Percentiles rank a stretch among this genome's conserved stretches.
Evolutionary conservation across 73 alveolate genomes (phyloP).

Genomic region (Effrenium voratum): DNA sequence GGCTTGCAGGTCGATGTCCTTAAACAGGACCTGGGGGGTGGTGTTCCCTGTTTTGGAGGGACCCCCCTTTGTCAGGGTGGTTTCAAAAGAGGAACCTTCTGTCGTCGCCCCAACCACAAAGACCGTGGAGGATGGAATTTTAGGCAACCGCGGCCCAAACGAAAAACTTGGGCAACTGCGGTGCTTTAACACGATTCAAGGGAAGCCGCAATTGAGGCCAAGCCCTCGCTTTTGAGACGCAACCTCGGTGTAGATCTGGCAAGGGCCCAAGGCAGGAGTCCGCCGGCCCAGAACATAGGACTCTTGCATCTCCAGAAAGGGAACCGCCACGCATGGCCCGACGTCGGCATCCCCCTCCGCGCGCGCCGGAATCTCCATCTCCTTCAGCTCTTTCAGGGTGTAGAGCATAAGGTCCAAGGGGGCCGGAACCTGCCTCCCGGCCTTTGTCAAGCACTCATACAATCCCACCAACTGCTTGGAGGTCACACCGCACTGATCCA

Average conservation of each 20-base stretch:
- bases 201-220: neutral
- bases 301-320: neutral
- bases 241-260: slow-evolving; percentile 40
- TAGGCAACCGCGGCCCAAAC: neutral
- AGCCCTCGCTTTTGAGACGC: neutral
- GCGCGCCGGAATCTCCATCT: too few species aligned
- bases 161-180: too few species aligned
- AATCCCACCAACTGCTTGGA: too few species aligned
- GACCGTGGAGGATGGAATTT: neutral
- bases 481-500: too few species aligned
- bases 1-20: neutral
- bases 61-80: too few species aligned
- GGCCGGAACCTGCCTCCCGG: too few species aligned
- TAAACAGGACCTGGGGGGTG: neutral
- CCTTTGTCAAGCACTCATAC: too few species aligned
- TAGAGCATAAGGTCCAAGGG: too few species aligned
- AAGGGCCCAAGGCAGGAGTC: neutral
- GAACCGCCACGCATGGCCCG: too few species aligned
- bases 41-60: too few species aligned
- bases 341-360: too few species aligned
- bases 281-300: slow-evolving; percentile 4
- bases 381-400: too few species aligned
- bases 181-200: neutral
- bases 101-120: neutral
- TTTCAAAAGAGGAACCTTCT: neutral